phyloP scores from a whole-genome alignment of 495 filamentous ascomycete genomes.

The Baudoinia panamericana region DNA sequence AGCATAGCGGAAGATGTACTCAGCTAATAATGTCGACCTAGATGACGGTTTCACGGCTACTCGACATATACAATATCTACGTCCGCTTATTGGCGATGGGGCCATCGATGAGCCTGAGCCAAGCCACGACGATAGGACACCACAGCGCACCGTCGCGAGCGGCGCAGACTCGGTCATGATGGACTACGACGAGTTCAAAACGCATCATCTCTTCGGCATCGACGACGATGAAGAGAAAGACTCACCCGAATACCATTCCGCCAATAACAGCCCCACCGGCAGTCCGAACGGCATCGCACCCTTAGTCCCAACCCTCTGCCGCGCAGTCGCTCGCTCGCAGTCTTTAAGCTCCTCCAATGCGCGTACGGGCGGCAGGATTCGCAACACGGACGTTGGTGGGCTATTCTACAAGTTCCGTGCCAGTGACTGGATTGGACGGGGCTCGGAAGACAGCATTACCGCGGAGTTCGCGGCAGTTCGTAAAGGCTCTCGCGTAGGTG shows the following conservation, averaged over 20 bases:
- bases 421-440: neutral
- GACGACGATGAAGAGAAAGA: neutral
- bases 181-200: slow-evolving; percentile 12
- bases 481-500: too few relatives aligned
- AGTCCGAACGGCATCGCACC: slow-evolving; percentile 1
- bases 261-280: neutral
- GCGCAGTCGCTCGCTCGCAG: neutral
- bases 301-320: neutral
- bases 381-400: slow-evolving; percentile 2
- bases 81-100: neutral
- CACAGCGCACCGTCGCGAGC: neutral
- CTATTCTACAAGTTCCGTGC: slow-evolving; percentile 3
- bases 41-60: too few relatives aligned
- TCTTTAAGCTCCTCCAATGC: neutral
- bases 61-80: too few relatives aligned
- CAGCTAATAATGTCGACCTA: too few relatives aligned
- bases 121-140: neutral
- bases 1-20: too few relatives aligned
- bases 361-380: neutral
- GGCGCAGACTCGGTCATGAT: slow-evolving; percentile 1
- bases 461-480: too few relatives aligned
- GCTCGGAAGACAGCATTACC: slow-evolving; percentile 3
- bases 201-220: slow-evolving; percentile 1
- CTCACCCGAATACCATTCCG: slow-evolving; percentile 4
- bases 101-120: neutral